Conservation (phyloP, 75 land plant species). For the Selaginella moellendorffii region DNA sequence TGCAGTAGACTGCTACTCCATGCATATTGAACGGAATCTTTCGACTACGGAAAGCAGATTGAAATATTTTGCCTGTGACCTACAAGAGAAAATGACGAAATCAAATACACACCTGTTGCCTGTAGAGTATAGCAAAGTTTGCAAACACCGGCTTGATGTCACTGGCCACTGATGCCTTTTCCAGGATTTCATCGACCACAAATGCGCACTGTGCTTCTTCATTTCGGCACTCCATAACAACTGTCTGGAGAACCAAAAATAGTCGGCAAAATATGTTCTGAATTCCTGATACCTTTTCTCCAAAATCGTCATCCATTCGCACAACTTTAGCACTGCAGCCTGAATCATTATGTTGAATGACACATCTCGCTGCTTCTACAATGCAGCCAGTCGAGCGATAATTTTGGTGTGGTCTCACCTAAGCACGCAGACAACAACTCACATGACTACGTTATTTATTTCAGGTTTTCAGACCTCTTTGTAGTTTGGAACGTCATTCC, state of each 20-base stretch:
- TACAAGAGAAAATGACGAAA: too few species aligned
- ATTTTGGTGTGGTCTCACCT: slow-evolving; percentile 77
- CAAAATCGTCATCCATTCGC: slow-evolving; percentile 58
- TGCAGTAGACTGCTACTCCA: slow-evolving; percentile 92
- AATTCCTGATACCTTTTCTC: slow-evolving; percentile 79
- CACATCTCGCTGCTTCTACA: slow-evolving; percentile 79
- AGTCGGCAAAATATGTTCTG: too few species aligned
- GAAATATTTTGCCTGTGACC: slow-evolving; percentile 85
- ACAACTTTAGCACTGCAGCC: slow-evolving; percentile 47
- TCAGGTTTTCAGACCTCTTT: slow-evolving; percentile 79
- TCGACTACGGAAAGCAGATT: slow-evolving; percentile 55
- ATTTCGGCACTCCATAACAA: slow-evolving; percentile 69
- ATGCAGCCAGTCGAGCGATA: slow-evolving; percentile 93
- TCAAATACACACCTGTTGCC: slow-evolving; percentile 55
- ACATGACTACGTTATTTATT: too few species aligned
- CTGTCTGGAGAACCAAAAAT: slow-evolving; percentile 42
- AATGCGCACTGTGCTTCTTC: slow-evolving; percentile 91
- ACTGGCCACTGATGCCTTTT: slow-evolving; percentile 21
- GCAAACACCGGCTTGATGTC: slow-evolving; percentile 28
- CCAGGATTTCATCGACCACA: slow-evolving; percentile 76
- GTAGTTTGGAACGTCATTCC: slow-evolving; percentile 58
- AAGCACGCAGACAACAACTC: too few species aligned
- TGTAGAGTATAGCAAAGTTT: slow-evolving; percentile 66
- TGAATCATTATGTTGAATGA: slow-evolving; percentile 51
- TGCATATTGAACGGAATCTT: slow-evolving; percentile 92